Evolutionary conservation across 106 monocot species (phyloP).

Genomic region (Apostasia ramifera): DNA sequence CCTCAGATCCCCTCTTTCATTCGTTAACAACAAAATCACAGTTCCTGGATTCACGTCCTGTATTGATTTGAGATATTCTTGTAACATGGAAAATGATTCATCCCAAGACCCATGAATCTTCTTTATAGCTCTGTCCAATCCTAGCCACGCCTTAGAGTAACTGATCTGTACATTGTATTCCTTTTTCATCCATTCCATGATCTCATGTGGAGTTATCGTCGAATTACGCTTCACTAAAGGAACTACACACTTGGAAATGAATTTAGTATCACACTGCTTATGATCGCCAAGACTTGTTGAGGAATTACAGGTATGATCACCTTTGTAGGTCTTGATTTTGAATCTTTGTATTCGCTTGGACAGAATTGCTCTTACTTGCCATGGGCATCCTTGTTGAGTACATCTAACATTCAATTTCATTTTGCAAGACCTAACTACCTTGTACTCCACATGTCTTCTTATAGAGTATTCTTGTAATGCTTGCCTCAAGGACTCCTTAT

Average conservation of each 20-base stretch:
- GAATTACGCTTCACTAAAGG: constrained; percentile 2
- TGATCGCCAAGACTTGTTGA: constrained; percentile 1
- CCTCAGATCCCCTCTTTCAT: constrained; percentile 1
- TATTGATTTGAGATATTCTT: background rate
- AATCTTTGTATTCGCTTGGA: constrained; percentile 1
- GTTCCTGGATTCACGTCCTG: constrained; percentile 2
- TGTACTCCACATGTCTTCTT: constrained; percentile 4
- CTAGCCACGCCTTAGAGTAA: constrained; percentile 5
- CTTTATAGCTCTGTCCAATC: constrained; percentile 3
- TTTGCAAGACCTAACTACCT: background rate
- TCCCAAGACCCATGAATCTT: constrained; percentile 8
- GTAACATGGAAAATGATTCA: background rate
- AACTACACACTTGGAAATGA: background rate
- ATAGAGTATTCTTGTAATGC: constrained; percentile 6
- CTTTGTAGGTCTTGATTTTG: background rate
- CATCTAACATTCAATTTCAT: constrained; percentile 2
- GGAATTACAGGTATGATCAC: background rate
- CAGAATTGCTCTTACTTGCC: constrained; percentile 1
- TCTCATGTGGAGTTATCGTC: background rate
- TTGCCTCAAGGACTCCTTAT: constrained; percentile 8
- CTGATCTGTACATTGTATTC: constrained; percentile 2
- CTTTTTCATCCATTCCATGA: constrained; percentile 1
- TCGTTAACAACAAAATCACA: background rate
- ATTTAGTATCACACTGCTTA: constrained; percentile 3
- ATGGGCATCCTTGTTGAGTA: constrained; percentile 3